Conservation (phyloP, 768 basidiomycete genomes). For the Russula sp. region DNA sequence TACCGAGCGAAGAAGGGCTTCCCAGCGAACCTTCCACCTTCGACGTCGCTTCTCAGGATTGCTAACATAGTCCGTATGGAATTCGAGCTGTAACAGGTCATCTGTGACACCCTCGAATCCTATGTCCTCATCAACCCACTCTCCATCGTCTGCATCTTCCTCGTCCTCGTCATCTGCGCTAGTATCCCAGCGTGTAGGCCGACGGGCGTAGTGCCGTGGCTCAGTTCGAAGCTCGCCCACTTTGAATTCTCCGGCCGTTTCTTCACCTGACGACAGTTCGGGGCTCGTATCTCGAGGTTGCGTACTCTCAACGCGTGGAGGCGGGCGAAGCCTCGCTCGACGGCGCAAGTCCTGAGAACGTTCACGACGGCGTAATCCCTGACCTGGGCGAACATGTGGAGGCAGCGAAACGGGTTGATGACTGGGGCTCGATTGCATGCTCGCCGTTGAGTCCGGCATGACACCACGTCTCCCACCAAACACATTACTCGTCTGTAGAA, state of each 20-base stretch:
- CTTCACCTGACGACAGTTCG: constrained; percentile 72
- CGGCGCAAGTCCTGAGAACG: constrained; percentile 39
- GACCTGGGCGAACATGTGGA: constrained; percentile 46
- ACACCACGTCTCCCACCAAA: constrained; percentile 25
- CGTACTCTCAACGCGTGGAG: constrained; percentile 78
- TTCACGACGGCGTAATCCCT: constrained; percentile 47
- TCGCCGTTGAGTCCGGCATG: constrained; percentile 48
- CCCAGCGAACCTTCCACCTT: constrained; percentile 76
- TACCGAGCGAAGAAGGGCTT: constrained; percentile 69
- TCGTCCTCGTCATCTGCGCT: constrained; percentile 43
- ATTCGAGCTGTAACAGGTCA: constrained; percentile 72
- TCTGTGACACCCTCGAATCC: constrained; percentile 73
- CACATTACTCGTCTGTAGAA: constrained; percentile 44
- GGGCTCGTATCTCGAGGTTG: constrained; percentile 81
- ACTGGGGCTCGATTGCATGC: constrained; percentile 68
- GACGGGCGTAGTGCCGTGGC: constrained; percentile 29
- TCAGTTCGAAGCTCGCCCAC: constrained; percentile 32
- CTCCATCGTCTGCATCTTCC: constrained; percentile 35
- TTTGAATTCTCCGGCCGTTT: constrained; percentile 67
- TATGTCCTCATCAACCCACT: constrained; percentile 58
- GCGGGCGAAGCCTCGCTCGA: constrained; percentile 50
- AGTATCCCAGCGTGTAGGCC: constrained; percentile 36
- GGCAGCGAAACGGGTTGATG: constrained; percentile 63
- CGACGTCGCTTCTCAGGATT: constrained; percentile 65
- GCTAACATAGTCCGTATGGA: constrained; percentile 66